A percentile compares a stretch with the other conserved stretches of the same genome.
Conservation (phyloP, 2,329 filamentous ascomycete species). For the Pseudogymnoascus sp. region DNA sequence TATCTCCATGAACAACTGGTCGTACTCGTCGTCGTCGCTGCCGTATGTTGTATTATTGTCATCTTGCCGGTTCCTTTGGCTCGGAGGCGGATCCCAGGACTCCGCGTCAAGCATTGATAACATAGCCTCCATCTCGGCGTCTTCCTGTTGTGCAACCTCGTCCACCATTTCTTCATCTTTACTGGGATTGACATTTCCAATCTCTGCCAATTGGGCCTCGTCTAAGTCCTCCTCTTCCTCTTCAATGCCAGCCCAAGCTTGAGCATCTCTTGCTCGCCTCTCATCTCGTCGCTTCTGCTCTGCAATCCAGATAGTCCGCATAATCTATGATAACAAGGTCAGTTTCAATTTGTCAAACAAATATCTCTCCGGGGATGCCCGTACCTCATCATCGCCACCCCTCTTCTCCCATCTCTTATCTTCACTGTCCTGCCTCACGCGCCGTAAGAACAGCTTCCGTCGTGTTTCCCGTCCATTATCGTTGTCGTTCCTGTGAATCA, state of each 20-base stretch:
- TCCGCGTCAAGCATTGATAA: constrained; percentile 36
- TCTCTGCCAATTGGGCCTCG: constrained; percentile 10
- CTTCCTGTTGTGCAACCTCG: constrained; percentile 41
- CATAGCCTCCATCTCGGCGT: constrained; percentile 50
- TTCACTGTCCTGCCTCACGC: constrained; percentile 51
- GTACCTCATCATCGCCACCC: constrained; percentile 54
- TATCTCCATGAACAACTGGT: constrained; percentile 58
- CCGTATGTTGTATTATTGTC: constrained; percentile 19
- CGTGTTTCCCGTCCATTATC: constrained; percentile 57
- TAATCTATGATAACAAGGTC: constrained; percentile 22
- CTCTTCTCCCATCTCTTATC: constrained; percentile 51
- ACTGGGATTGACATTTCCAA: constrained; percentile 3
- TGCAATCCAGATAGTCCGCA: constrained; percentile 32
- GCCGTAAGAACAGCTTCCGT: constrained; percentile 61
- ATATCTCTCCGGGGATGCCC: constrained; percentile 10
- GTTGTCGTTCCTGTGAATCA: constrained; percentile 43
- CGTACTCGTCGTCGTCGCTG: constrained; percentile 52
- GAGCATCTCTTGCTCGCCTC: constrained; percentile 23
- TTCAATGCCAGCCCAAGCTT: constrained; percentile 17
- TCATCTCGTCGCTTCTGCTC: constrained; percentile 30
- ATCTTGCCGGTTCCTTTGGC: background rate
- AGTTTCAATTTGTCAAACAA: background rate
- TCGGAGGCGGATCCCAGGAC: constrained; percentile 4
- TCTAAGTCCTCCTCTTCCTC: constrained; percentile 21
- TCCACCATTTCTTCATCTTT: constrained; percentile 39